Evolutionary conservation across 2,329 filamentous ascomycete species (phyloP).

Genomic region (Penicillium fuscoglaucum): DNA sequence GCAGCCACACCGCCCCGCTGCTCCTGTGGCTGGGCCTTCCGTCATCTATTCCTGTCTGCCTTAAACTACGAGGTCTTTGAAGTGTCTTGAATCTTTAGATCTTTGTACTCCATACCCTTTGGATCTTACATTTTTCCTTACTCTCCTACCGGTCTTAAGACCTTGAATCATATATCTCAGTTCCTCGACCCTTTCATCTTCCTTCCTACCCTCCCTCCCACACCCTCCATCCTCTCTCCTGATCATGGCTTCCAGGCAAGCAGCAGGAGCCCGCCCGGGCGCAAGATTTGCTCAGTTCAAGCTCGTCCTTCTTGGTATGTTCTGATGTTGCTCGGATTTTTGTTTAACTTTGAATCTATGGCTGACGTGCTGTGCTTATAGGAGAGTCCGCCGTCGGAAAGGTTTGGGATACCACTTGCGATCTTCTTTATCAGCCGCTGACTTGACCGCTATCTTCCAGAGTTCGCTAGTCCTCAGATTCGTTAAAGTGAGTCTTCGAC

Average conservation of each 20-base stretch:
- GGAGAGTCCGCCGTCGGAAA: constrained; percentile 99
- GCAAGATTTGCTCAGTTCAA: constrained; percentile 98
- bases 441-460: constrained; percentile 52
- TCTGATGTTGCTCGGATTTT: constrained; percentile 1
- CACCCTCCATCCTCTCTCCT: constrained; percentile 16
- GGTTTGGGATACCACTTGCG: constrained; percentile 52
- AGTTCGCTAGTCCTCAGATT: constrained; percentile 97
- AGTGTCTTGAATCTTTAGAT: constrained; percentile 1
- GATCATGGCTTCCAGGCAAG: constrained; percentile 80
- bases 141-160: constrained; percentile 5
- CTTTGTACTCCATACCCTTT: constrained; percentile 9
- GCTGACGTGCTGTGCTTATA: constrained; percentile 44
- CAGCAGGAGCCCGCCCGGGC: constrained; percentile 65
- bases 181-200: not conserved
- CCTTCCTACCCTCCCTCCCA: constrained; percentile 5
- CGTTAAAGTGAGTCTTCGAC: constrained; percentile 74
- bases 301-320: constrained; percentile 88
- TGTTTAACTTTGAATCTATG: not conserved
- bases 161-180: constrained; percentile 1
- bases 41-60: constrained; percentile 35
- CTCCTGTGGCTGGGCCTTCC: constrained; percentile 38
- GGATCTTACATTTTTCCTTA: constrained; percentile 15
- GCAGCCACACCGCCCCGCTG: constrained; percentile 29
- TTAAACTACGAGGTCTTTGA: constrained; percentile 12
- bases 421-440: constrained; percentile 27